Evolutionary conservation across 2,329 filamentous ascomycete genomes (phyloP), one percentile per base, ranked within the genome.

Genomic region (Beauveria varroae): DNA sequence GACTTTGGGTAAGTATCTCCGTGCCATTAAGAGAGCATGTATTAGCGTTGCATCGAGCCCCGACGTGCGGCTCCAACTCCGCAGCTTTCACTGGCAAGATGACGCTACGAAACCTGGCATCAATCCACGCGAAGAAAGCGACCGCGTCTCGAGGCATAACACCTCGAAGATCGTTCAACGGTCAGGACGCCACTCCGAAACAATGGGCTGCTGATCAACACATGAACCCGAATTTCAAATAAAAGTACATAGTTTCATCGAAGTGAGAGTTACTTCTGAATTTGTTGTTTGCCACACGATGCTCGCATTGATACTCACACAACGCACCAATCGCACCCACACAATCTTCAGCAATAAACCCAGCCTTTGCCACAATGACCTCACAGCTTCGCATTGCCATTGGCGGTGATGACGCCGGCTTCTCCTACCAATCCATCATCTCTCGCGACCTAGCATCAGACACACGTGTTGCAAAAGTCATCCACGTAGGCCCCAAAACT

Each of bases 341-440:
- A 30, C 28, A 30, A 30, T 30, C 47, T 16, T n/a, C 8, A n/a
- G 12, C 40, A n/a, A 41, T 5, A 5, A n/a, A n/a, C 40, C 40
- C 14, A 8, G 14, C 40, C 40, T 16, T 20, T 20, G n/a, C 22
- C 18, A 37, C 18, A n/a, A 53, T 41, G 51, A 7, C 34, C 51
- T 8, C 30, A 20, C 40, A 40, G n/a, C 51, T 53, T 24, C 51
- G 51, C 51, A 53, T 57, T 18, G 51, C 34, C 12, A 24, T 53
- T 20, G 51, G 34, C 20, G 51, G 51, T 20, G 51, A 53, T 34
- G 88, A 90, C 67, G 90, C 90, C 63, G 91, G 91, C 70, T 82
- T 89, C 69, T 78, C 76, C 66, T 95, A 95, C 83, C 93, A 93
- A 75, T 84, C 86, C 71, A 83, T 84, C 66, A 86, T 96, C 76